Evolutionary conservation across 495 filamentous ascomycete genomes (phyloP).

Genomic region (Viridothelium virens): DNA sequence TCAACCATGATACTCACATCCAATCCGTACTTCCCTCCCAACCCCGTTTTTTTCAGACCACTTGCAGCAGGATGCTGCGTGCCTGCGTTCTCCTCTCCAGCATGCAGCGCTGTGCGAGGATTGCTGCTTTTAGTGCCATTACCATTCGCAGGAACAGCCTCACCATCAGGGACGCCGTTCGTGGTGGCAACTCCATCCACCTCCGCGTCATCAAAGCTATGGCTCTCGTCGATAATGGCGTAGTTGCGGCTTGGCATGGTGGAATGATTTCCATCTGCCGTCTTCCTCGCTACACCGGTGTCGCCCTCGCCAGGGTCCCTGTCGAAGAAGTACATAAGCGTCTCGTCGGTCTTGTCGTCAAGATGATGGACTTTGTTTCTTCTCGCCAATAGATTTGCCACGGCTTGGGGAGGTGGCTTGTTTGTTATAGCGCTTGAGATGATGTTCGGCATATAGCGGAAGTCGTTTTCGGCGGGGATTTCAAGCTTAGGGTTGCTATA

Average conservation of each 20-base stretch:
- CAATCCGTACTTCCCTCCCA: conserved; percentile 33
- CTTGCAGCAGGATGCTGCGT: conserved; percentile 33
- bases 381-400: conserved; percentile 78
- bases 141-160: conserved; percentile 10
- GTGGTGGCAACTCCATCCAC: not conserved
- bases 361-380: conserved; percentile 91
- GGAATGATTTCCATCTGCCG: conserved; percentile 60
- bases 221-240: conserved; percentile 66
- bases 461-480: conserved; percentile 55
- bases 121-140: conserved; percentile 18
- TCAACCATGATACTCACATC: conserved; percentile 37
- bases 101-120: conserved; percentile 32
- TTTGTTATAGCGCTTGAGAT: conserved; percentile 80
- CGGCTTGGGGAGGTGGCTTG: conserved; percentile 79
- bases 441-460: conserved; percentile 67
- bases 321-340: conserved; percentile 77
- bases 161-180: conserved; percentile 11
- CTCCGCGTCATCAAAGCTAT: conserved; percentile 14
- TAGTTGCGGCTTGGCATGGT: conserved; percentile 92
- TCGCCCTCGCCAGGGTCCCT: conserved; percentile 62
- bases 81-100: conserved; percentile 33
- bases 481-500: conserved; percentile 58
- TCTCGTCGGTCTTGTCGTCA: conserved; percentile 79
- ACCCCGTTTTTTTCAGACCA: conserved; percentile 28
- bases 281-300: conserved; percentile 44